A percentile compares a stretch with the other conserved stretches of the same genome.
phyloP scores from a whole-genome alignment of 169 alveolate species.

The Babesia gibsoni region DNA sequence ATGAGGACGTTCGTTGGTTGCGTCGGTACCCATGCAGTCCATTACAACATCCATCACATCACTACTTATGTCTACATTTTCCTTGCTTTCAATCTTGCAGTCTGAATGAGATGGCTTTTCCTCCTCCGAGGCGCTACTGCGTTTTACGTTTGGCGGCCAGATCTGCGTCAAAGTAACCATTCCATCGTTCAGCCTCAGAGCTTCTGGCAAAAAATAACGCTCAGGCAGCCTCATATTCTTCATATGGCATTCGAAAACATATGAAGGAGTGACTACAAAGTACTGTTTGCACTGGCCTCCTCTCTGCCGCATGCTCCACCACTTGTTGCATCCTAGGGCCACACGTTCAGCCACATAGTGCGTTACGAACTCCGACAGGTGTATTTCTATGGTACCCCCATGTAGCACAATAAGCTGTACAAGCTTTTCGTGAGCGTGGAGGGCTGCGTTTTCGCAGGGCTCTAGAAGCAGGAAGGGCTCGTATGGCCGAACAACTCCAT shows the following conservation, averaged over 20 bases:
- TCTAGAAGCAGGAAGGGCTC: conserved; percentile 4
- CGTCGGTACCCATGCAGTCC: too few relatives aligned
- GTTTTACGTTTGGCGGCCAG: too few relatives aligned
- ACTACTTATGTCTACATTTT: too few relatives aligned
- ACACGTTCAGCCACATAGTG: conserved; percentile 42
- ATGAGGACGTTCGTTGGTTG: too few relatives aligned
- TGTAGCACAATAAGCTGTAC: background rate
- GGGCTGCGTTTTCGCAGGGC: conserved; percentile 22
- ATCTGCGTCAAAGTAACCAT: conserved; percentile 2
- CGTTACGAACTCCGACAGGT: conserved; percentile 45
- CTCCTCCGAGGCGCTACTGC: too few relatives aligned
- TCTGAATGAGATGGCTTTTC: too few relatives aligned
- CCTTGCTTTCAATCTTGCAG: too few relatives aligned
- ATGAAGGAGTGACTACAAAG: conserved; percentile 27
- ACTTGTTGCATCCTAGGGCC: conserved; percentile 20
- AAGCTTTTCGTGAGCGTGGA: conserved; percentile 24
- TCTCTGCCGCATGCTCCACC: conserved; percentile 34
- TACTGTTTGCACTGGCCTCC: conserved; percentile 26
- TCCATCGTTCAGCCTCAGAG: background rate
- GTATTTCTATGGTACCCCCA: conserved; percentile 32
- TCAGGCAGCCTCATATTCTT: conserved; percentile 17
- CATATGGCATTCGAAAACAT: conserved; percentile 26
- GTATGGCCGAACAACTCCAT: conserved; percentile 26
- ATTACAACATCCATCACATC: too few relatives aligned
- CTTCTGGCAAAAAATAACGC: conserved; percentile 14